These are phyloP conservation scores for Macrocystidia cucumis DNA, from an alignment of 1,284 basidiomycete species.

Conservation along the genomic window DNA sequence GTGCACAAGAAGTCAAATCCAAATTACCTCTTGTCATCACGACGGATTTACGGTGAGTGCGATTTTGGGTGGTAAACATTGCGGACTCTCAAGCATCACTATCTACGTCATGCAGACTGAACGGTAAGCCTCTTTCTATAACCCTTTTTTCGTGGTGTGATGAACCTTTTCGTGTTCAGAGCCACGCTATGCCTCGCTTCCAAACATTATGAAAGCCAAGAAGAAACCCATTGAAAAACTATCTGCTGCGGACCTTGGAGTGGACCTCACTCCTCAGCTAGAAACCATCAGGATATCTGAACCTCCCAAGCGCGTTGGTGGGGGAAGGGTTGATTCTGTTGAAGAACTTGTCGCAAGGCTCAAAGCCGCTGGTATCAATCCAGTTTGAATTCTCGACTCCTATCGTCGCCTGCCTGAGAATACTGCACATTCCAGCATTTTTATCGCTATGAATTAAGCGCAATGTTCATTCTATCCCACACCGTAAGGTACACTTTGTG, in stretches of 20 bases:
- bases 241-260: conserved; percentile 74
- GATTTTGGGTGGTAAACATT: not conserved
- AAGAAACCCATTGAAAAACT: conserved; percentile 95
- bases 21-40: conserved; percentile 85
- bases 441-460: no score
- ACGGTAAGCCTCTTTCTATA: conserved; percentile 32
- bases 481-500: no score
- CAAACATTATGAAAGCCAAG: conserved; percentile 98
- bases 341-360: conserved; percentile 89
- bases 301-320: conserved; percentile 88
- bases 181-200: conserved; percentile 90
- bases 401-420: no score
- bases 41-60: conserved; percentile 82
- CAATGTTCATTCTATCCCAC: no score
- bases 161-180: conserved; percentile 36
- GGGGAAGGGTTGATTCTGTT: conserved; percentile 85
- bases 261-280: conserved; percentile 75
- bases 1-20: conserved; percentile 79
- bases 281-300: conserved; percentile 91
- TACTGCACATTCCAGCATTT: no score
- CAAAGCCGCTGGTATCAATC: conserved; percentile 80
- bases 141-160: not conserved
- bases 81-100: conserved; percentile 1
- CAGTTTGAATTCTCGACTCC: no score
- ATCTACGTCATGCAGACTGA: conserved; percentile 32